phyloP scores from a whole-genome alignment of 208 protist genomes.

The Crithidia fasciculata region DNA sequence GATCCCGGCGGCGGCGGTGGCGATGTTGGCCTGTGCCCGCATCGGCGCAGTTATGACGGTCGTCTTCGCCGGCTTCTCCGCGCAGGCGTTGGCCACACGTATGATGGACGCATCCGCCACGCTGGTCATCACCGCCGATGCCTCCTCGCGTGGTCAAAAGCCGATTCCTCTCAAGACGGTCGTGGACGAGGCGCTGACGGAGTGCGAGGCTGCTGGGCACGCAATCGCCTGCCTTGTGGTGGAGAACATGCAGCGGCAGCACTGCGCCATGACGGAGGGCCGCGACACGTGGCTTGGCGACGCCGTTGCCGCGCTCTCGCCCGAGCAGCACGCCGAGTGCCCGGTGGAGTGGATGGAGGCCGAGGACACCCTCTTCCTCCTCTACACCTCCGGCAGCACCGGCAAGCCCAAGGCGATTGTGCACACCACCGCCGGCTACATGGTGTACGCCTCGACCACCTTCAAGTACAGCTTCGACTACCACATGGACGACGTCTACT shows the following conservation, averaged over 20 bases:
- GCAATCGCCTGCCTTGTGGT: constrained; percentile 56
- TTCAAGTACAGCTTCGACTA: constrained; percentile 97
- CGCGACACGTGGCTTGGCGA: constrained; percentile 83
- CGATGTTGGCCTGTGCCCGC: constrained; percentile 98
- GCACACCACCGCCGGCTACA: constrained; percentile 95
- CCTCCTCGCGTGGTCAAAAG: constrained; percentile 85
- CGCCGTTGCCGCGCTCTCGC: constrained; percentile 39
- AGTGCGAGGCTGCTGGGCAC: constrained; percentile 32
- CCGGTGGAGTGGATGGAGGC: constrained; percentile 90
- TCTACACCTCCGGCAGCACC: constrained; percentile 98
- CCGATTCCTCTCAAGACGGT: constrained; percentile 88
- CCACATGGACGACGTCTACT: constrained; percentile 95
- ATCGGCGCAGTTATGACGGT: constrained; percentile 94
- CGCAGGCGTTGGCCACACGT: constrained; percentile 61
- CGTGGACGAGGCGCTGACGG: constrained; percentile 75
- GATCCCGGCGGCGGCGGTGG: constrained; percentile 87
- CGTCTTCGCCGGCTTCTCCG: constrained; percentile 88
- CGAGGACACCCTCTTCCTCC: constrained; percentile 97
- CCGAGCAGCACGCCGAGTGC: constrained; percentile 47
- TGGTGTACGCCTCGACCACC: constrained; percentile 92
- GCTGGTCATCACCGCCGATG: constrained; percentile 86
- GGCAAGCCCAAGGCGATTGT: constrained; percentile 97
- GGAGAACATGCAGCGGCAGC: constrained; percentile 46
- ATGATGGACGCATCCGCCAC: constrained; percentile 63
- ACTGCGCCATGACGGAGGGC: constrained; percentile 63